Percentiles rank a stretch among this genome's conserved stretches.
phyloP scores from a whole-genome alignment of 2,329 filamentous ascomycete species.

The Sporothrix mexicana region DNA sequence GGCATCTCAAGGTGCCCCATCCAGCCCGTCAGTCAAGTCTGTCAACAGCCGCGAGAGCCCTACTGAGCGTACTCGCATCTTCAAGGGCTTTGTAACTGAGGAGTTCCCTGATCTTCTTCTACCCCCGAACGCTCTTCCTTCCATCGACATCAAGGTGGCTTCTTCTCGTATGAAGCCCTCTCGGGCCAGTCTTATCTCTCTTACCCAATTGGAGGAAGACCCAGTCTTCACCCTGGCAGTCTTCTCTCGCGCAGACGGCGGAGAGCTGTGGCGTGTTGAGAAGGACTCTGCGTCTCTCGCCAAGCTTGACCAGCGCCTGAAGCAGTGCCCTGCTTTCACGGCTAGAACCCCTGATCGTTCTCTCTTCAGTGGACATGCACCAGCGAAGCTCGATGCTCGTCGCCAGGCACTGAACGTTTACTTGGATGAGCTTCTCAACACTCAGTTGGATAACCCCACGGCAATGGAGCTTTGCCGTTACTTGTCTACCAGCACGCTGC shows the following conservation, averaged over 20 bases:
- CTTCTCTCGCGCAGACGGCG: conserved; percentile 74
- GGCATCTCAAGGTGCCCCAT: conserved; percentile 40
- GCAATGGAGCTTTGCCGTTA: conserved; percentile 87
- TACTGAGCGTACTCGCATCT: conserved; percentile 60
- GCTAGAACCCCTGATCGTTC: conserved; percentile 81
- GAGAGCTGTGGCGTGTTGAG: conserved; percentile 91
- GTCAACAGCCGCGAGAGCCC: conserved; percentile 48
- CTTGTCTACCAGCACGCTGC: conserved; percentile 71
- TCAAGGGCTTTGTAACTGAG: conserved; percentile 78
- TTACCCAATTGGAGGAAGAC: conserved; percentile 84
- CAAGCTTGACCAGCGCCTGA: conserved; percentile 82
- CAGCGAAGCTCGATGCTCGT: conserved; percentile 88
- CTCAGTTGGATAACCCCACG: conserved; percentile 75
- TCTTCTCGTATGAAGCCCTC: conserved; percentile 96
- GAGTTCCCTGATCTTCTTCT: conserved; percentile 86
- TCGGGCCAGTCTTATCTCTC: conserved; percentile 78
- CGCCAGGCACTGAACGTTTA: conserved; percentile 82
- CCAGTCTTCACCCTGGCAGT: conserved; percentile 92
- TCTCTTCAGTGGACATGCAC: conserved; percentile 89
- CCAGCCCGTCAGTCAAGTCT: conserved; percentile 34
- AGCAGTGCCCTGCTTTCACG: conserved; percentile 72
- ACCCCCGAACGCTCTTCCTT: conserved; percentile 85
- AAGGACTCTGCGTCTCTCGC: conserved; percentile 84
- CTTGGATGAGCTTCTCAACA: conserved; percentile 83
- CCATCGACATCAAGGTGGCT: conserved; percentile 83